Conservation (phyloP, 352 stramenopile species). For the Phytophthora kernoviae region DNA sequence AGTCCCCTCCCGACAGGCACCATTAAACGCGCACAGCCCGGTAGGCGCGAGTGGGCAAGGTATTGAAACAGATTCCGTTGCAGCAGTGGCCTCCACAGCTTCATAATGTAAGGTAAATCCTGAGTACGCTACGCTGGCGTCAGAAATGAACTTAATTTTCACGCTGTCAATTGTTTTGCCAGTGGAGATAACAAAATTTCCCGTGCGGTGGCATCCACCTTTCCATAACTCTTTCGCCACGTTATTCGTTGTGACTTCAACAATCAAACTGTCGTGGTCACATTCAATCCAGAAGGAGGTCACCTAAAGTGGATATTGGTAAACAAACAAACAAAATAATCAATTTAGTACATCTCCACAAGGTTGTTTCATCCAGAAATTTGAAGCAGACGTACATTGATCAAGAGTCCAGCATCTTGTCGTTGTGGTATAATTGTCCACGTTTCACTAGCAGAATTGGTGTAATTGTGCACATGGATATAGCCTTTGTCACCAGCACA, state of each 20-base stretch:
- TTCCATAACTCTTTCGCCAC: constrained; percentile 39
- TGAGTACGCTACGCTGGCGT: constrained; percentile 44
- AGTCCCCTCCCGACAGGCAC: constrained; percentile 43
- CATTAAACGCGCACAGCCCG: constrained; percentile 50
- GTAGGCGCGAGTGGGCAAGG: constrained; percentile 43
- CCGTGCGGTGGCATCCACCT: constrained; percentile 53
- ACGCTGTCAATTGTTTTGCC: constrained; percentile 32
- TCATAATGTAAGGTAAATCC: constrained; percentile 57
- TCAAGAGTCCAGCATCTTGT: constrained; percentile 22
- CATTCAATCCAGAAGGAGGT: constrained; percentile 65
- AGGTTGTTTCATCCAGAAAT: neutral
- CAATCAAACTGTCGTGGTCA: constrained; percentile 48
- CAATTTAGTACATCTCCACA: neutral
- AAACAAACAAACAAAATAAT: neutral
- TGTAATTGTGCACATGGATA: constrained; percentile 48
- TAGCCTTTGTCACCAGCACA: constrained; percentile 36
- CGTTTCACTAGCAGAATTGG: constrained; percentile 30
- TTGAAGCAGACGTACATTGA: too few relatives aligned
- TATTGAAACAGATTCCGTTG: constrained; percentile 8
- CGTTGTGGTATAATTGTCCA: constrained; percentile 44
- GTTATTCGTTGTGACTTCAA: constrained; percentile 22
- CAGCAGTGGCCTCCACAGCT: constrained; percentile 9
- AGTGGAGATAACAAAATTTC: constrained; percentile 47
- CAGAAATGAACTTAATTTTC: constrained; percentile 43
- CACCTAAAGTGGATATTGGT: constrained; percentile 21